Conservation (phyloP, 2,329 filamentous ascomycete species). For the Pseudogymnoascus sp. region DNA sequence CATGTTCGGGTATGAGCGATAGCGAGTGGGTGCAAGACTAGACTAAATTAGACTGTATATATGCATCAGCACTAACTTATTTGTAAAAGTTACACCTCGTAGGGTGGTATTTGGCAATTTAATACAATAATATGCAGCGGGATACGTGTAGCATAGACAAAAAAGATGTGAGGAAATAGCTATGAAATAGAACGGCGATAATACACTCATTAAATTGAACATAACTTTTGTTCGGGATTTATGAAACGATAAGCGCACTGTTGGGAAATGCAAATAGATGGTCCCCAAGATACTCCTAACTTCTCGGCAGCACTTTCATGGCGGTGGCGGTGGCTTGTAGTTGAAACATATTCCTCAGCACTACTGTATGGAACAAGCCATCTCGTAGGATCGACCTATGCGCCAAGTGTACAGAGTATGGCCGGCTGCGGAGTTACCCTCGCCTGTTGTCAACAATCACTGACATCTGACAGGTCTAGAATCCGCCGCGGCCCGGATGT, state of each 20-base stretch:
- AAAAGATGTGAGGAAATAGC: background rate
- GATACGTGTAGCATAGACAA: background rate
- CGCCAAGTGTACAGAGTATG: too few relatives aligned
- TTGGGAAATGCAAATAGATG: background rate
- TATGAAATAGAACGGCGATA: background rate
- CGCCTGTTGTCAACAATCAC: background rate
- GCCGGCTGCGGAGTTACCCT: background rate
- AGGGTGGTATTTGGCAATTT: background rate
- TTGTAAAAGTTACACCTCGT: background rate
- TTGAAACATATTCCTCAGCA: background rate
- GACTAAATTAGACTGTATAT: slow-evolving; percentile 1
- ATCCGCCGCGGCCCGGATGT: background rate
- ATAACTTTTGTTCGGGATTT: background rate
- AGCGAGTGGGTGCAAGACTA: background rate
- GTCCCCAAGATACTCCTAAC: background rate
- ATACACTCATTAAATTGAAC: background rate
- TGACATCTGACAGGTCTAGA: background rate
- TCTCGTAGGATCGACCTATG: background rate
- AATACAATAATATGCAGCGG: background rate
- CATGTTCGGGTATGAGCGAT: background rate
- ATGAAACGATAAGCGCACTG: background rate
- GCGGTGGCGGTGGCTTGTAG: background rate
- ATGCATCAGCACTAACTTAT: background rate
- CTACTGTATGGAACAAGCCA: background rate
- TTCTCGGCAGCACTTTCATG: too few relatives aligned